Conservation (phyloP, 495 filamentous ascomycete species). For the Xylaria telfairii region DNA sequence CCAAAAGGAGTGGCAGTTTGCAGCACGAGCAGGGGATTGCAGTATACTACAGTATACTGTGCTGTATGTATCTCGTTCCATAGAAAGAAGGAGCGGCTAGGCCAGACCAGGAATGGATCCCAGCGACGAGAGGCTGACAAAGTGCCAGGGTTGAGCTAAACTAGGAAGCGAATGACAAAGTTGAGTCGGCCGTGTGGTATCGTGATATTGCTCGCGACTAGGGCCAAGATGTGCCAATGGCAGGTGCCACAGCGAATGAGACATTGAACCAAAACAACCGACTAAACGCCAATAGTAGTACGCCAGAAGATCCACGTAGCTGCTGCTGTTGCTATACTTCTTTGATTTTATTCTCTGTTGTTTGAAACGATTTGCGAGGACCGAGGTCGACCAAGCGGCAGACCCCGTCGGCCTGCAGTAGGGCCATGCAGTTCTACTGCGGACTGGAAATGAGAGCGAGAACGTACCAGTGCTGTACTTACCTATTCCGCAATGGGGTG, state of each 20-base stretch:
- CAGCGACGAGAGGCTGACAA: slow-evolving; percentile 27
- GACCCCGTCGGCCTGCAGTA: slow-evolving; percentile 33
- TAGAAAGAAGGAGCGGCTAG: slow-evolving; percentile 25
- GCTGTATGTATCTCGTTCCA: slow-evolving; percentile 8
- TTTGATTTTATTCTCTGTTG: slow-evolving; percentile 24
- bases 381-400: slow-evolving; percentile 24
- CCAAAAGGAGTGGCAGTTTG: slow-evolving; percentile 36
- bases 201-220: slow-evolving; percentile 9
- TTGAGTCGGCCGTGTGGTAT: neutral
- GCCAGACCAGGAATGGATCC: slow-evolving; percentile 32
- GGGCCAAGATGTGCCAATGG: neutral
- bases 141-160: slow-evolving; percentile 20
- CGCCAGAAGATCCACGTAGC: slow-evolving; percentile 24
- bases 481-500: slow-evolving; percentile 30
- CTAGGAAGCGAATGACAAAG: slow-evolving; percentile 13
- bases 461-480: no score
- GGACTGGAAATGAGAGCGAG: slow-evolving; percentile 36
- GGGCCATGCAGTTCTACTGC: slow-evolving; percentile 32
- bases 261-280: slow-evolving; percentile 9
- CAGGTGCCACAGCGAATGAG: slow-evolving; percentile 23
- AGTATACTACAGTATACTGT: no score
- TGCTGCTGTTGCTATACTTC: slow-evolving; percentile 1
- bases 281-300: slow-evolving; percentile 29
- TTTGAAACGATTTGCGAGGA: slow-evolving; percentile 25
- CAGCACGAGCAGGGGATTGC: slow-evolving; percentile 16